Evolutionary conservation across 1,139 yeast genomes (phyloP).

Genomic region (Saccharomyces uvarum): DNA sequence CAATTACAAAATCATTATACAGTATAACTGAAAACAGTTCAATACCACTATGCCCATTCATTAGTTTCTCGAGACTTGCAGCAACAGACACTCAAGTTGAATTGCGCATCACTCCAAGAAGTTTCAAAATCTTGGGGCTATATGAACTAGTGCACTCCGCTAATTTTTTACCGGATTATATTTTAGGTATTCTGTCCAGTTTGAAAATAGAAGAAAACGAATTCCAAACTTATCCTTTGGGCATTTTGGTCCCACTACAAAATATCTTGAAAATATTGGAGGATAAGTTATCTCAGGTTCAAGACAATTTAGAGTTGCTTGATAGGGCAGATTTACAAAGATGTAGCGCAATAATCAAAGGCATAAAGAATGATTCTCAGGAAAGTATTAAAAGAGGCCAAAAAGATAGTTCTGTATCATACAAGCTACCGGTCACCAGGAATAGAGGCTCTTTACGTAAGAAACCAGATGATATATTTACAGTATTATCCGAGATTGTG

Average conservation of each 20-base stretch:
- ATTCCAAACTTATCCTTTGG: conserved; percentile 67
- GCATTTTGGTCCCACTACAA: conserved; percentile 58
- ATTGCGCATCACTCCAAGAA: conserved; percentile 54
- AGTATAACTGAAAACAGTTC: conserved; percentile 26
- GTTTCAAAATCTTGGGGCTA: conserved; percentile 47
- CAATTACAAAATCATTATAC: conserved; percentile 29
- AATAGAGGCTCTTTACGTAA: not conserved
- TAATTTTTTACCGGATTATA: conserved; percentile 43
- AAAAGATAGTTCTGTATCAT: not conserved
- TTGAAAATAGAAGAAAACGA: conserved; percentile 44
- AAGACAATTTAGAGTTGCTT: conserved; percentile 50
- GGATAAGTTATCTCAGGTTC: conserved; percentile 45
- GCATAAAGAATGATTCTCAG: conserved; percentile 6
- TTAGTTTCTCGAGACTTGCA: conserved; percentile 61
- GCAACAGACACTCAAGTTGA: conserved; percentile 61
- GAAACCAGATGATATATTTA: conserved; percentile 8
- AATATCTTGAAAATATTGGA: conserved; percentile 54
- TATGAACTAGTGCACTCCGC: conserved; percentile 58
- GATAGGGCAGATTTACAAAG: conserved; percentile 59
- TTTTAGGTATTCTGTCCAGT: conserved; percentile 54
- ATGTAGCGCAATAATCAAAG: conserved; percentile 8
- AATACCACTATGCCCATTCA: conserved; percentile 38
- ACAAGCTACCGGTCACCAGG: conserved; percentile 1
- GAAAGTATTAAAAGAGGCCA: conserved; percentile 1
- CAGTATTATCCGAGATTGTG: conserved; percentile 16